A percentile compares a stretch with the other conserved stretches of the same genome.
Evolutionary conservation across 2,329 filamentous ascomycete species (phyloP).

Genomic region (Epichloe bromicola): DNA sequence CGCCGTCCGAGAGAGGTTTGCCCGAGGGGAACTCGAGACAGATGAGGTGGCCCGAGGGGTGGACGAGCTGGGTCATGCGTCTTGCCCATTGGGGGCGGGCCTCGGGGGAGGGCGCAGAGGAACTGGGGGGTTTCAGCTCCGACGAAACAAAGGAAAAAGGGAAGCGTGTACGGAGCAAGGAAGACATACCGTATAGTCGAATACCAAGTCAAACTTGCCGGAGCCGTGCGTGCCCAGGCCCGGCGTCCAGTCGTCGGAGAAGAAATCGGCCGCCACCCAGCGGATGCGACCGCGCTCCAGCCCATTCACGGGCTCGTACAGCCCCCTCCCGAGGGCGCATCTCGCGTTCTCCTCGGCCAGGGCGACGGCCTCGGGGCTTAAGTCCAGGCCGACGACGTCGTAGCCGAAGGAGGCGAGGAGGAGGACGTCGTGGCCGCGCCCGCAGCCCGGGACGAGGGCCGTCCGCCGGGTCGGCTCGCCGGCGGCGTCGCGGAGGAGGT

Average conservation of each 20-base stretch:
- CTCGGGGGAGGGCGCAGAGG: slow-evolving; percentile 46
- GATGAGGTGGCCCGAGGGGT: slow-evolving; percentile 36
- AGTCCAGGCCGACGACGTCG: slow-evolving; percentile 64
- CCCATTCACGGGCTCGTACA: slow-evolving; percentile 28
- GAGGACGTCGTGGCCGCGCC: slow-evolving; percentile 68
- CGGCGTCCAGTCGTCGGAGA: slow-evolving; percentile 43
- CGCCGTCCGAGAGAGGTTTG: slow-evolving; percentile 50
- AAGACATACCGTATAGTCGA: slow-evolving; percentile 45
- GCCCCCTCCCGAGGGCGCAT: slow-evolving; percentile 23
- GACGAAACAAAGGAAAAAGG: too few relatives aligned
- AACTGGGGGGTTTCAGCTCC: slow-evolving; percentile 29
- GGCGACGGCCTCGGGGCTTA: slow-evolving; percentile 34
- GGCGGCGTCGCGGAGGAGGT: slow-evolving; percentile 7
- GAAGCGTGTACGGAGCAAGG: background rate
- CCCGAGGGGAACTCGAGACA: slow-evolving; percentile 68
- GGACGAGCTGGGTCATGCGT: slow-evolving; percentile 37
- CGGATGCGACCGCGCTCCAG: slow-evolving; percentile 34
- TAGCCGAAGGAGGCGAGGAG: slow-evolving; percentile 64
- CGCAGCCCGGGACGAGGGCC: slow-evolving; percentile 71
- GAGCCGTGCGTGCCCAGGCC: slow-evolving; percentile 25
- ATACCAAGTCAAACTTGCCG: slow-evolving; percentile 50
- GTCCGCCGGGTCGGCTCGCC: slow-evolving; percentile 15
- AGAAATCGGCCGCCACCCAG: slow-evolving; percentile 55
- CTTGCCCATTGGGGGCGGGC: slow-evolving; percentile 40
- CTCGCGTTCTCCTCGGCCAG: slow-evolving; percentile 32